Percentiles rank a stretch among this genome's conserved stretches.
phyloP scores from a whole-genome alignment of 2,329 filamentous ascomycete species.

The Colletotrichum spinosum region DNA sequence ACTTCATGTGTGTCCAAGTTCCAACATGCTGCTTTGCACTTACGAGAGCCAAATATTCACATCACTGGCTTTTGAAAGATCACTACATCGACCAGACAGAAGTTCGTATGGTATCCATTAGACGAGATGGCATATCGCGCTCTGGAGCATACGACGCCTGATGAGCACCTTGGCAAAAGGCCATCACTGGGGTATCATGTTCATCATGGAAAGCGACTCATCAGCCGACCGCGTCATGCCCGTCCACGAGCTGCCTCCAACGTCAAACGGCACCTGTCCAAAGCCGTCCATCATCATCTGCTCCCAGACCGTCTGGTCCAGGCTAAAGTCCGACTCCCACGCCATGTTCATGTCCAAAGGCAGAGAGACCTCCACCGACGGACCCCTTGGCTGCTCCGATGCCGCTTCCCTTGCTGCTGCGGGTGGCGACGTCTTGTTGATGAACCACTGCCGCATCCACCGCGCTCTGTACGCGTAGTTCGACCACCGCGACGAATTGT shows the following conservation, averaged over 20 bases:
- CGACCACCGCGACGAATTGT: slow-evolving; percentile 45
- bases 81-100: too few relatives aligned
- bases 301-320: slow-evolving; percentile 30
- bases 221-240: slow-evolving; percentile 6
- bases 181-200: slow-evolving; percentile 7
- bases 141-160: too few relatives aligned
- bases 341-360: slow-evolving; percentile 2
- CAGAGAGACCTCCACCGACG: background rate
- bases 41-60: too few relatives aligned
- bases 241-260: background rate
- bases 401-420: background rate
- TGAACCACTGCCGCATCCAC: slow-evolving; percentile 56
- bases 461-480: slow-evolving; percentile 50
- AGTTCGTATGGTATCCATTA: too few relatives aligned
- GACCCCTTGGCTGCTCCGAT: background rate
- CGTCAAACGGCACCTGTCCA: background rate
- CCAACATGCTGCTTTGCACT: too few relatives aligned
- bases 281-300: slow-evolving; percentile 19
- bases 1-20: too few relatives aligned
- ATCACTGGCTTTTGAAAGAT: too few relatives aligned
- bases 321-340: slow-evolving; percentile 7
- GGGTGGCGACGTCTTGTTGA: slow-evolving; percentile 34
- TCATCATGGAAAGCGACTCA: background rate
- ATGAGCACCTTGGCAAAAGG: background rate
- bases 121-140: too few relatives aligned